phyloP scores from a whole-genome alignment of 2,329 filamentous ascomycete genomes.

The Didymella glomerata region DNA sequence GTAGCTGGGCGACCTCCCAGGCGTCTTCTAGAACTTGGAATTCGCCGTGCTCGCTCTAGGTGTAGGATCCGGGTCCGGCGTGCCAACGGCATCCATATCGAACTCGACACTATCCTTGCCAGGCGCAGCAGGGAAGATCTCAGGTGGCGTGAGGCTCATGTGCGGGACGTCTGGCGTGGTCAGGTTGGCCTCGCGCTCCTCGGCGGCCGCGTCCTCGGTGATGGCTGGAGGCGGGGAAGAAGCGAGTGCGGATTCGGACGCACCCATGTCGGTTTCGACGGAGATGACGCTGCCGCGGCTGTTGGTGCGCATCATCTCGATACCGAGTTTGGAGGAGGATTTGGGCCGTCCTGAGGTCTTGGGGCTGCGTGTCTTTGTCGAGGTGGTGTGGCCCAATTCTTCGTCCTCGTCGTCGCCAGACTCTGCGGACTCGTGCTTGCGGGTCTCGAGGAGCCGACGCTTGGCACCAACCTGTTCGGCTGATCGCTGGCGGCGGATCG shows the following conservation, averaged over 20 bases:
- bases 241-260: constrained; percentile 44
- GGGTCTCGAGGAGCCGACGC: constrained; percentile 77
- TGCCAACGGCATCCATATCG: constrained; percentile 44
- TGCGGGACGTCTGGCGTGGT: constrained; percentile 38
- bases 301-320: constrained; percentile 98
- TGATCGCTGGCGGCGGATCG: constrained; percentile 69
- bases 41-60: constrained; percentile 41
- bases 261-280: constrained; percentile 53
- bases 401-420: constrained; percentile 96
- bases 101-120: constrained; percentile 54
- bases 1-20: constrained; percentile 1
- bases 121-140: constrained; percentile 58
- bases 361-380: constrained; percentile 56
- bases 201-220: constrained; percentile 51
- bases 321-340: constrained; percentile 80
- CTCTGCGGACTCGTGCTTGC: constrained; percentile 77
- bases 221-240: constrained; percentile 54
- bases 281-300: constrained; percentile 80
- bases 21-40: constrained; percentile 4
- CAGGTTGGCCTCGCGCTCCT: constrained; percentile 41
- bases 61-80: constrained; percentile 55
- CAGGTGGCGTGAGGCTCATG: constrained; percentile 59
- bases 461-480: constrained; percentile 78
- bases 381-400: constrained; percentile 70
- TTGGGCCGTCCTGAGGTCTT: constrained; percentile 51